Evolutionary conservation across 2,329 filamentous ascomycete species (phyloP).

Genomic region (Cercospora berteroae): DNA sequence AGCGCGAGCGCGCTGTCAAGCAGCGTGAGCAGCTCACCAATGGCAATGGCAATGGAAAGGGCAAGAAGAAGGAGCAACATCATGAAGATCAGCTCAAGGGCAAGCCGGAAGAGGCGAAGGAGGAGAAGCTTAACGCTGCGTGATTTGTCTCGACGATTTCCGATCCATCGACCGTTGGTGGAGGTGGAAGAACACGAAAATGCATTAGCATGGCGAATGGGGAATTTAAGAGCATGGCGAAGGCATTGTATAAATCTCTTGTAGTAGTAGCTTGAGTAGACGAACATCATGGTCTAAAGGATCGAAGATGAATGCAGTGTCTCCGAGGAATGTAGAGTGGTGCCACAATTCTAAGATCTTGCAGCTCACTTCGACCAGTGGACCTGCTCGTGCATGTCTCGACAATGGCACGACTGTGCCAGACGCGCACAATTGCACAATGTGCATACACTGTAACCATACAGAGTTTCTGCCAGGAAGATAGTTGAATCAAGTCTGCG

Average conservation of each 20-base stretch:
- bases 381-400: not conserved
- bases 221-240: not conserved
- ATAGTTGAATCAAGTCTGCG: not conserved
- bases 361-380: not conserved
- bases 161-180: not conserved
- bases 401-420: not conserved
- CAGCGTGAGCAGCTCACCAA: constrained; percentile 25
- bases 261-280: not conserved
- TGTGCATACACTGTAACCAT: not conserved
- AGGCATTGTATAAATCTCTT: not conserved
- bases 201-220: not conserved
- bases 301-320: not conserved
- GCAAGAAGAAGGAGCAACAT: constrained; percentile 19
- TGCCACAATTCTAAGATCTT: not conserved
- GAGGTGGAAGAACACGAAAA: not conserved
- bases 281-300: not conserved
- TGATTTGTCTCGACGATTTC: constrained; percentile 4
- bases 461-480: not conserved
- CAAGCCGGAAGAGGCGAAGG: constrained; percentile 26
- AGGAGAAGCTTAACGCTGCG: constrained; percentile 27
- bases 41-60: constrained; percentile 17
- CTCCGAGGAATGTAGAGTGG: not conserved
- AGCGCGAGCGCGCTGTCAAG: constrained; percentile 46
- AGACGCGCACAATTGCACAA: not conserved
- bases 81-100: constrained; percentile 21